These are phyloP conservation scores for Mortierella sp. DNA, from an alignment of 371 early-diverging fungal genomes.

Conservation along the genomic window DNA sequence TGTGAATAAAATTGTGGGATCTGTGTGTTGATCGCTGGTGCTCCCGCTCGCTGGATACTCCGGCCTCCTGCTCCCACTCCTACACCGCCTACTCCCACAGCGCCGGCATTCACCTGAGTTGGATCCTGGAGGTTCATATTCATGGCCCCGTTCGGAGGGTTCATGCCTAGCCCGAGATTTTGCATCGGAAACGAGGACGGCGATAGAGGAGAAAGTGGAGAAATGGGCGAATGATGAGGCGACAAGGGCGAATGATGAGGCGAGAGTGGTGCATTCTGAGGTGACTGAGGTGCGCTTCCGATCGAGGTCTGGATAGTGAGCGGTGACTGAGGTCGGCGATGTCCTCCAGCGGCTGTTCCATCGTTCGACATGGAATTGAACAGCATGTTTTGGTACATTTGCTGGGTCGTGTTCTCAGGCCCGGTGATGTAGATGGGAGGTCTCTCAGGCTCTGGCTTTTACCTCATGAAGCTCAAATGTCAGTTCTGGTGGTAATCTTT, in stretches of 20 bases:
- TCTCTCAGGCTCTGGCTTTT: conserved; percentile 58
- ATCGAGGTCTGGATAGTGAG: conserved; percentile 49
- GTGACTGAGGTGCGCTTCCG: conserved; percentile 35
- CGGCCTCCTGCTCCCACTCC: conserved; percentile 1
- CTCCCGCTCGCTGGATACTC: conserved; percentile 15
- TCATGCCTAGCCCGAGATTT: conserved; percentile 43
- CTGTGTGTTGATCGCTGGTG: conserved; percentile 39
- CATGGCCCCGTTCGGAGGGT: conserved; percentile 17
- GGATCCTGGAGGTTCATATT: conserved; percentile 14
- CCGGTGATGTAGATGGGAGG: conserved; percentile 70
- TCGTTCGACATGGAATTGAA: conserved; percentile 36
- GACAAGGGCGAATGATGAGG: conserved; percentile 42
- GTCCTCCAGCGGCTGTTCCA: conserved; percentile 24
- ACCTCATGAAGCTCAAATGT: conserved; percentile 56
- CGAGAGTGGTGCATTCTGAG: conserved; percentile 42
- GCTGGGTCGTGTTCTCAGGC: conserved; percentile 55
- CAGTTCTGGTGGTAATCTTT: conserved; percentile 55
- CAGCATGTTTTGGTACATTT: conserved; percentile 49
- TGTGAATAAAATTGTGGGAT: conserved; percentile 37
- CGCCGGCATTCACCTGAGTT: conserved; percentile 10
- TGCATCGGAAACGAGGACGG: conserved; percentile 43
- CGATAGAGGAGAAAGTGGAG: conserved; percentile 46
- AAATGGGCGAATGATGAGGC: conserved; percentile 45
- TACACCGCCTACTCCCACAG: conserved; percentile 1
- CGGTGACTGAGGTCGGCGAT: conserved; percentile 39